These are phyloP conservation scores for Fraxinus greggii DNA, from an alignment of 305 asterid species.

Conservation along the genomic window DNA sequence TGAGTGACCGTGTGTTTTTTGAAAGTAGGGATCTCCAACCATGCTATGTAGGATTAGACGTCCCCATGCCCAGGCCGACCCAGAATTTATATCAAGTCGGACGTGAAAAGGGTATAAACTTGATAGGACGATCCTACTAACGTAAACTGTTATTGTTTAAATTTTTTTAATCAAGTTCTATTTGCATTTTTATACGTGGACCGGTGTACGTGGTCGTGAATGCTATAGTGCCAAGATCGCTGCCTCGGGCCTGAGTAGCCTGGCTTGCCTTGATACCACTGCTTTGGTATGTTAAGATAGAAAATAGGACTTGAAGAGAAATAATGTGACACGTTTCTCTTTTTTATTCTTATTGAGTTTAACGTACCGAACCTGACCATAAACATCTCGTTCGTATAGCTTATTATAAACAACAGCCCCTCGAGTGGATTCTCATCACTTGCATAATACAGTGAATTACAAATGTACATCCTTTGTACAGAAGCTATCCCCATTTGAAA, in stretches of 20 bases:
- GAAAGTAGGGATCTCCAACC: not conserved
- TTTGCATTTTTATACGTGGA: not conserved
- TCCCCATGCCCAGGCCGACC: not conserved
- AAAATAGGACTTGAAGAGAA: not conserved
- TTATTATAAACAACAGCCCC: not conserved
- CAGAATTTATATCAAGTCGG: not conserved
- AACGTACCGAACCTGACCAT: not conserved
- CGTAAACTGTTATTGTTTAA: not conserved
- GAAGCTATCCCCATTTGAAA: not conserved
- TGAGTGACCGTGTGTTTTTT: not conserved
- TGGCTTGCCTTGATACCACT: not conserved
- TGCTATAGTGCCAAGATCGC: not conserved
- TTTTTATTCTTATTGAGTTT: not conserved
- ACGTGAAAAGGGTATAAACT: not conserved
- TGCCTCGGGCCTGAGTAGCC: not conserved
- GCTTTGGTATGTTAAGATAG: not conserved
- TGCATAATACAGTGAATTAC: not conserved
- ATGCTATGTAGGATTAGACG: not conserved
- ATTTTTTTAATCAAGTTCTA: not conserved
- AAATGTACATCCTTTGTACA: not conserved
- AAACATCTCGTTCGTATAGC: not conserved
- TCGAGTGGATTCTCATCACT: not conserved
- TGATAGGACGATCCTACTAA: not conserved
- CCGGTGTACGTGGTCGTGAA: not conserved
- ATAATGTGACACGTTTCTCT: not conserved